Evolutionary conservation across 2,329 filamentous ascomycete species (phyloP), one percentile per base, ranked within the genome.

Genomic region (Beauveria sp.): DNA sequence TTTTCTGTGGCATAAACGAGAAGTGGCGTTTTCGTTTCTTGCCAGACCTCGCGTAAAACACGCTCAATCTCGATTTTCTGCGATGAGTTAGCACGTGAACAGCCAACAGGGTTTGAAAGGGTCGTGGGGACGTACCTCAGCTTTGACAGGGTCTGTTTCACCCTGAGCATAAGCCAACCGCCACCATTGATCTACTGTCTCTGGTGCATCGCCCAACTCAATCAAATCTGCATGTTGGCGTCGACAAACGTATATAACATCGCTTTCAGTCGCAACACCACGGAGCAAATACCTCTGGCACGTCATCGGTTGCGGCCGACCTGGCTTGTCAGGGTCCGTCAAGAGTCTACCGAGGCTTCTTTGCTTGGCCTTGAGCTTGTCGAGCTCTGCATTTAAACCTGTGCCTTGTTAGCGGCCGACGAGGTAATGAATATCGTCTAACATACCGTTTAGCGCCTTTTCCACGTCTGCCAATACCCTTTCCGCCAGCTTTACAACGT

Each of bases 1-100:
- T 72, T 69, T 63, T 84, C 79, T 4, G 80, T 80, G 24, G 82
- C 82, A 65, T 84, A 85, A 5, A 85, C 70, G 3, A 85, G 66
- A 20, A 83, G 66, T 0, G 78, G 76, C 20, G 72, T 75, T 59
- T 78, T 80, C 9, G 76, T 77, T 53, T 82, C 80, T 8, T 73
- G 71, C 70, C 77, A 80, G 22, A 81, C 75, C 10, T 77, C 75
- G 53, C 73, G 68, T 3, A 81, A 69, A 26, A 82, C 76, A 40
- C 75, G 72, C 44, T 79, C 76, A 24, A 77, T 66, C 3, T 75
- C 75, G 2, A 78, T 74, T 75, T 78, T 81, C 81, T 84, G 62
- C 41, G 41, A 16, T 10, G 12, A 6, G 37, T 62, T 60, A 24
- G 10, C 43, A 62, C 73, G 61, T 69, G 62, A 22, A 54, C 61